A percentile compares a stretch with the other conserved stretches of the same genome.
Evolutionary conservation across 129 eudicot species (phyloP).

Genomic region (Flaveria trinervia): DNA sequence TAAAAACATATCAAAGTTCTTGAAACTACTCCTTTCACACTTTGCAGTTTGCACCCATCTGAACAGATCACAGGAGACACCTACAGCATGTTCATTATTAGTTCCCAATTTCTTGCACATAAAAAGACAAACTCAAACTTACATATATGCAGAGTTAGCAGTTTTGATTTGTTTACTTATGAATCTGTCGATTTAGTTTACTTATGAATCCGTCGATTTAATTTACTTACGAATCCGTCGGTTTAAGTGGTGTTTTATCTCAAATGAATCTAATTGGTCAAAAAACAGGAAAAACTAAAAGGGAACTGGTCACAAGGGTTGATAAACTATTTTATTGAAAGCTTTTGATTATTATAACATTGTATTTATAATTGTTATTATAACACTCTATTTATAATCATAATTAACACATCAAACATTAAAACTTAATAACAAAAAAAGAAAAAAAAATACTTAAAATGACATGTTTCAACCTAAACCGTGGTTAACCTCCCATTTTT

Average conservation of each 20-base stretch:
- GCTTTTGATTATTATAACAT: not conserved
- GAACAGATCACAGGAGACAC: slow-evolving; percentile 23
- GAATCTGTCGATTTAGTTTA: not conserved
- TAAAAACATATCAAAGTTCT: slow-evolving; percentile 22
- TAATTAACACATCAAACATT: not conserved
- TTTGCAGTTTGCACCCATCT: slow-evolving; percentile 4
- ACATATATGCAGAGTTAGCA: too few species aligned
- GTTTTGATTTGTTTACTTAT: not conserved
- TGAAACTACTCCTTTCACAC: slow-evolving; percentile 13
- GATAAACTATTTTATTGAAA: not conserved
- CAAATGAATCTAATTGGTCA: not conserved
- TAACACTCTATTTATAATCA: not conserved
- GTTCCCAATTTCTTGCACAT: not conserved
- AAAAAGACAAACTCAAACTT: not conserved
- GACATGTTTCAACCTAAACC: not conserved
- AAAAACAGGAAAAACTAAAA: not conserved
- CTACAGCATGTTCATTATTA: slow-evolving; percentile 19
- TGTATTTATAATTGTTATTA: not conserved
- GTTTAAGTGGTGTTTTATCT: not conserved
- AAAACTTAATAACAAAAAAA: not conserved
- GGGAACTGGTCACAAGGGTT: not conserved
- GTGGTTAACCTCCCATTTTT: not conserved
- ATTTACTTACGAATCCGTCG: not conserved
- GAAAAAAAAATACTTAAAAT: not conserved
- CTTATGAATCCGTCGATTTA: not conserved